phyloP scores from a whole-genome alignment of 2,329 filamentous ascomycete species.

The Apiospora aurea region DNA sequence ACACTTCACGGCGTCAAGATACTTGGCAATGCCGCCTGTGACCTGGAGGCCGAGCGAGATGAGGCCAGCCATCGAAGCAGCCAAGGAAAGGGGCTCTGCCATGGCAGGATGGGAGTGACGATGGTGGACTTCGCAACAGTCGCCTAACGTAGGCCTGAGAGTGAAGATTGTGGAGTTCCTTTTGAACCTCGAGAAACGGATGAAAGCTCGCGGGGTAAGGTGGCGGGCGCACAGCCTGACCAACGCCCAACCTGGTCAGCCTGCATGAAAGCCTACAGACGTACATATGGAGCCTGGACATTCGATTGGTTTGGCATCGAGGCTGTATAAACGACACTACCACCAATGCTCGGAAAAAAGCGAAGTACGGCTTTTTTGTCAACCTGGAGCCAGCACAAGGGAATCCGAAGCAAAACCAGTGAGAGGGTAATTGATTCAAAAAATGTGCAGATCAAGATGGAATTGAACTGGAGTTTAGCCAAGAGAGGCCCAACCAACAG shows the following conservation, averaged over 20 bases:
- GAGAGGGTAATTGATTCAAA: too few relatives aligned
- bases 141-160: background rate
- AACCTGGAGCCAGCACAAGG: too few relatives aligned
- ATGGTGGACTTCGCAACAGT: background rate
- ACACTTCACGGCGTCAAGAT: constrained; percentile 29
- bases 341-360: background rate
- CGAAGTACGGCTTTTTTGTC: too few relatives aligned
- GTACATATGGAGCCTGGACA: background rate
- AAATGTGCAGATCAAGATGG: too few relatives aligned
- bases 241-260: background rate
- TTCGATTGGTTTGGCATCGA: background rate
- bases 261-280: background rate
- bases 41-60: constrained; percentile 32
- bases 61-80: constrained; percentile 28
- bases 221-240: background rate
- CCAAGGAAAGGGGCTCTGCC: constrained; percentile 31
- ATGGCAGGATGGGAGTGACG: constrained; percentile 13
- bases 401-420: too few relatives aligned
- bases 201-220: background rate
- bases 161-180: background rate
- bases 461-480: too few relatives aligned
- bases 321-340: background rate
- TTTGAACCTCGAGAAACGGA: background rate
- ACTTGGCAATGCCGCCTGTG: constrained; percentile 27
- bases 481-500: too few relatives aligned